Evolutionary conservation across 768 basidiomycete genomes (phyloP).

Genomic region (Boletus rex-veris): DNA sequence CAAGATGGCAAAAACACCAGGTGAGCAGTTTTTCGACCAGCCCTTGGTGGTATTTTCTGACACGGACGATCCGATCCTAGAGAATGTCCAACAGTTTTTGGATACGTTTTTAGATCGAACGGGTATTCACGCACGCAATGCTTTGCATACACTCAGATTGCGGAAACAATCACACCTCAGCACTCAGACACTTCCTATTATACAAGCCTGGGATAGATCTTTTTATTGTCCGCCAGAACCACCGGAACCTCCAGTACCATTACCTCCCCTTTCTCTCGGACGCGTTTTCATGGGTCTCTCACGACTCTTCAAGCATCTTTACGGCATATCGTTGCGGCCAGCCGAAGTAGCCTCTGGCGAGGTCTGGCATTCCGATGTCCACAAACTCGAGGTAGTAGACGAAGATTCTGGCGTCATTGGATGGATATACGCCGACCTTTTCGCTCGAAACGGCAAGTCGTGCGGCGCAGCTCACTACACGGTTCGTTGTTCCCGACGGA

Average conservation of each 20-base stretch:
- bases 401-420: conserved; percentile 85
- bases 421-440: conserved; percentile 93
- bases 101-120: conserved; percentile 79
- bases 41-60: conserved; percentile 1
- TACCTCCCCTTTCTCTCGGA: conserved; percentile 81
- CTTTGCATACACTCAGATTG: conserved; percentile 60
- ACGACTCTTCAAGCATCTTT: conserved; percentile 78
- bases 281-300: conserved; percentile 91
- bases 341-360: conserved; percentile 69
- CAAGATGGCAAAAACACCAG: conserved; percentile 97
- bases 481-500: conserved; percentile 87
- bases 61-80: conserved; percentile 33
- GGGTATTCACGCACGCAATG: conserved; percentile 68
- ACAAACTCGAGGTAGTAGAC: conserved; percentile 91
- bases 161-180: conserved; percentile 75
- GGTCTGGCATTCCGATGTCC: conserved; percentile 84
- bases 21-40: conserved; percentile 37
- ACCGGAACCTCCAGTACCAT: conserved; percentile 67
- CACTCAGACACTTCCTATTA: conserved; percentile 52
- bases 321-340: conserved; percentile 81
- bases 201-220: conserved; percentile 97
- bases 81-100: conserved; percentile 85
- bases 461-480: conserved; percentile 97
- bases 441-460: conserved; percentile 78
- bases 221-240: conserved; percentile 84